Evolutionary conservation across 306 rosid genomes (phyloP).

Genomic region (Quillaja saponaria): DNA sequence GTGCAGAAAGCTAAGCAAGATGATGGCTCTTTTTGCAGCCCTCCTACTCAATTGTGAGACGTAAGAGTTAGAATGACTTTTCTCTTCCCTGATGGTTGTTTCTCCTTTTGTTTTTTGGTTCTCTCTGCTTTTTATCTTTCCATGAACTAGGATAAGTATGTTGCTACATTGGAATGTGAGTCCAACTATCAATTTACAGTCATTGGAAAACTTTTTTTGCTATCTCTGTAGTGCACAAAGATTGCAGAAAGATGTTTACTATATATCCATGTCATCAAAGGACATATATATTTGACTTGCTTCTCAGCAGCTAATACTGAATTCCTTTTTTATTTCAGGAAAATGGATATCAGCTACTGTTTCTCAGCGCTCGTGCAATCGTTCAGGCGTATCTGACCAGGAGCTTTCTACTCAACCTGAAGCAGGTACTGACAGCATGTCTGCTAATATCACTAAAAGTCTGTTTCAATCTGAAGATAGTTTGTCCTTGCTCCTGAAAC

Average conservation of each 20-base stretch:
- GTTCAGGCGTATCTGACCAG: slow-evolving; percentile 95
- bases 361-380: slow-evolving; percentile 98
- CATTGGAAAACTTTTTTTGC: slow-evolving; percentile 6
- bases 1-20: slow-evolving; percentile 1
- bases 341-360: slow-evolving; percentile 97
- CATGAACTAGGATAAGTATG: slow-evolving; percentile 11
- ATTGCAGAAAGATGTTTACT: too few species aligned
- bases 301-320: slow-evolving; percentile 20
- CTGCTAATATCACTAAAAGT: slow-evolving; percentile 18
- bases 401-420: slow-evolving; percentile 73
- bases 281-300: background rate
- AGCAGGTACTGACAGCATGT: slow-evolving; percentile 57
- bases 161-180: slow-evolving; percentile 15
- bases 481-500: slow-evolving; percentile 9
- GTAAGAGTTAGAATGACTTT: too few species aligned
- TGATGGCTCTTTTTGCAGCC: slow-evolving; percentile 13
- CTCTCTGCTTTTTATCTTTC: slow-evolving; percentile 7
- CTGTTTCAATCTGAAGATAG: slow-evolving; percentile 19
- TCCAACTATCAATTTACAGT: slow-evolving; percentile 19
- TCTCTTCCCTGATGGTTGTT: too few species aligned
- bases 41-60: background rate
- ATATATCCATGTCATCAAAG: slow-evolving; percentile 13
- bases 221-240: slow-evolving; percentile 26
- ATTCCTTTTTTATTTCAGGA: slow-evolving; percentile 54
- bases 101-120: slow-evolving; percentile 5